Evolutionary conservation across 371 early-diverging fungal species (phyloP).

Genomic region (Enterocytospora artemiae): DNA sequence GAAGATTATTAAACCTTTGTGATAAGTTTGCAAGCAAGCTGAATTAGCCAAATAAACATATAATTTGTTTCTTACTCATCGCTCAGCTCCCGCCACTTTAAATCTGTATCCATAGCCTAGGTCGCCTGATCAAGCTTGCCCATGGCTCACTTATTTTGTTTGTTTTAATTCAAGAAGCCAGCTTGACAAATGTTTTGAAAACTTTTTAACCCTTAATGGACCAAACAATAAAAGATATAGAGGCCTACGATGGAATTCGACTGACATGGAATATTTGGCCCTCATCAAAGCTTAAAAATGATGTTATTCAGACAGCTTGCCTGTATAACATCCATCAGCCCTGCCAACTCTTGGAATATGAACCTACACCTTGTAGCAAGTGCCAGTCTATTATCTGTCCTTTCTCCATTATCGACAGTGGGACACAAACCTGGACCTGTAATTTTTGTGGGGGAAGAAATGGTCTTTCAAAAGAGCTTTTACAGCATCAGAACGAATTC

Average conservation of each 20-base stretch:
- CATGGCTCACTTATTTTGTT: neutral
- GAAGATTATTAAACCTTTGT: no score
- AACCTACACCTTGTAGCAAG: conserved; percentile 86
- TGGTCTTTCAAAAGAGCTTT: conserved; percentile 86
- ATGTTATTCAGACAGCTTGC: conserved; percentile 82
- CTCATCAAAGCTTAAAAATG: conserved; percentile 75
- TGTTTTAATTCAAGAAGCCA: neutral
- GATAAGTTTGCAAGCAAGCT: neutral
- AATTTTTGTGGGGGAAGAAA: conserved; percentile 92
- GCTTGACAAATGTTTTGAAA: neutral
- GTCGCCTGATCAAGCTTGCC: neutral
- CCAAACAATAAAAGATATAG: conserved; percentile 56
- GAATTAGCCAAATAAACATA: neutral
- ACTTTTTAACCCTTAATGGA: conserved; percentile 44
- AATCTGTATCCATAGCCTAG: neutral
- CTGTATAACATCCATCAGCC: conserved; percentile 91
- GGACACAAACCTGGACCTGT: conserved; percentile 90
- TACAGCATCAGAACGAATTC: no score
- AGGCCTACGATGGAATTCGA: conserved; percentile 60
- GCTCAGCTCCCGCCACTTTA: neutral
- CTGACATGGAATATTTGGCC: conserved; percentile 98
- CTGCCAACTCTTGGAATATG: conserved; percentile 68
- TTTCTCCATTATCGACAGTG: conserved; percentile 84
- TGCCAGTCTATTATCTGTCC: conserved; percentile 91
- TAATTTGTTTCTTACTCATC: neutral